Evolutionary conservation across 805 yeast species (phyloP).

Genomic region (Starmerella scarabaei): DNA sequence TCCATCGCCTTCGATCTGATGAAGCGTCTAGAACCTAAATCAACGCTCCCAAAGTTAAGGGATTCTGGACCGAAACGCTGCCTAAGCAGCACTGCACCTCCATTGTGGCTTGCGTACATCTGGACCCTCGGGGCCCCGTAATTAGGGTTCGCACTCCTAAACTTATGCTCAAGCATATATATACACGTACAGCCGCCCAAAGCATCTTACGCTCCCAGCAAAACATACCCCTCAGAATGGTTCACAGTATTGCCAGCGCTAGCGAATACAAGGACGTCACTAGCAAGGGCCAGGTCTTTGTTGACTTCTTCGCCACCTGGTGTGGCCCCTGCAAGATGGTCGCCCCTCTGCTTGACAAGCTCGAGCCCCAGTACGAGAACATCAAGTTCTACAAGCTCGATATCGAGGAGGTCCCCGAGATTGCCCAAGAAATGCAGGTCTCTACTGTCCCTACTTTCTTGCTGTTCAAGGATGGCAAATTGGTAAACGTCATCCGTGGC

Average conservation of each 20-base stretch:
- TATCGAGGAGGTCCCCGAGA: slow-evolving; percentile 67
- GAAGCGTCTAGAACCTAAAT: background rate
- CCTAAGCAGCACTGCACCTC: too few relatives aligned
- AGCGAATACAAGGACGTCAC: slow-evolving; percentile 58
- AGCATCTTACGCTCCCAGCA: background rate
- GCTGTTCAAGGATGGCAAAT: slow-evolving; percentile 72
- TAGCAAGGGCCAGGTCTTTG: slow-evolving; percentile 65
- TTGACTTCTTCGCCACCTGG: slow-evolving; percentile 96
- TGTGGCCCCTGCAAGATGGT: slow-evolving; percentile 98
- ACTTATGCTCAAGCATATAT: background rate
- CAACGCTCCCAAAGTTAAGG: background rate
- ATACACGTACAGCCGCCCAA: background rate
- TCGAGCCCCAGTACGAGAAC: slow-evolving; percentile 38
- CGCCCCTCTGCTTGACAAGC: slow-evolving; percentile 77
- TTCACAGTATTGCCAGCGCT: slow-evolving; percentile 36
- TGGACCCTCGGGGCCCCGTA: too few relatives aligned
- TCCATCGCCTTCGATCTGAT: background rate
- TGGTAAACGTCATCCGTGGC: slow-evolving; percentile 70
- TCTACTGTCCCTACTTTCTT: slow-evolving; percentile 57
- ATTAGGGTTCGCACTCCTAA: background rate
- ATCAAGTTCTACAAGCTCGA: slow-evolving; percentile 82
- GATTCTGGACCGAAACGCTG: too few relatives aligned
- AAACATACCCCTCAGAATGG: slow-evolving; percentile 32
- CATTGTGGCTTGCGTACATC: too few relatives aligned
- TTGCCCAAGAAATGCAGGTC: slow-evolving; percentile 57